Evolutionary conservation across 2,329 filamentous ascomycete species (phyloP), one percentile per base, ranked within the genome.

Genomic region (Paecilomyces fulvus): DNA sequence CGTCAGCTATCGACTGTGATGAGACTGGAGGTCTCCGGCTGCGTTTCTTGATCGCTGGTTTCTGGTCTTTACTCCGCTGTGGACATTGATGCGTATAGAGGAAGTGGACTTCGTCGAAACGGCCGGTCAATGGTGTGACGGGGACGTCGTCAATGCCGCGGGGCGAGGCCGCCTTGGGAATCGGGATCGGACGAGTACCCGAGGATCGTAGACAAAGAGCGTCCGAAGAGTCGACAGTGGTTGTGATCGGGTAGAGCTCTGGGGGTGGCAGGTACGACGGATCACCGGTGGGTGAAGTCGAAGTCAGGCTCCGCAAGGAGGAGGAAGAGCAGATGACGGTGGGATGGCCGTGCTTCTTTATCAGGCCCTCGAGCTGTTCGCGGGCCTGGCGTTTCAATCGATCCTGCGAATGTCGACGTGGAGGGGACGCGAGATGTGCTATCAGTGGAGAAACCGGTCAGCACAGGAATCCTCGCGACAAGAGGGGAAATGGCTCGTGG

Each of bases 341-440:
- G 63, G 70, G 70, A 65, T 69, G 68, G 52, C 69, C 70, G 69
- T 72, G 69, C 61, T 67, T 70, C 58, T 65, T 63, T 60, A 73
- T 70, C 59, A 73, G 58, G 61, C 61, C 68, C 58, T 71, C 70
- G n/a, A 71, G 61, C 59, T 72, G 69, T 58, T 71, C 66, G 58
- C 65, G 65, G 58, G 69, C 64, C 14, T 49, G 48, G 55, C 58
- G 60, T 48, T 59, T 54, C 23, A 67, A 61, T 43, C 58, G 60
- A n/a, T 60, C 65, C 62, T 59, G 62, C 59, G 61, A 65, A 52
- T 62, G 61, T 56, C 68, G 62, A 51, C 60, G 63, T 28, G 64
- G 59, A 28, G 61, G 61, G 6, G 62, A 60, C 9, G 57, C 61
- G 54, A 64, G 55, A 58, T 62, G 64, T 59, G 63, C 61, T 63